These are phyloP conservation scores for Candida nitratophila DNA, from an alignment of 805 yeast genomes.

Conservation along the genomic window DNA sequence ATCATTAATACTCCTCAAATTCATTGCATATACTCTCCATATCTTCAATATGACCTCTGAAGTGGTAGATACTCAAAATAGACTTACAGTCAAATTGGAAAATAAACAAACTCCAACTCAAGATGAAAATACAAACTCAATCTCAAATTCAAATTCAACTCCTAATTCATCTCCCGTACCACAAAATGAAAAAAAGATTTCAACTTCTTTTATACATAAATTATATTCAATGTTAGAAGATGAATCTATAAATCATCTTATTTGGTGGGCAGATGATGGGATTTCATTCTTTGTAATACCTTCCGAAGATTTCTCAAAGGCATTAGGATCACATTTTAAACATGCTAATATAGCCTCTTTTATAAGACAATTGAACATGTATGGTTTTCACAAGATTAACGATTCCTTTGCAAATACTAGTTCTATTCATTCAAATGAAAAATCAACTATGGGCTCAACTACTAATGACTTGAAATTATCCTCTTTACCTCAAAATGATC, in stretches of 20 bases:
- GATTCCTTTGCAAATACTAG: slow-evolving; percentile 31
- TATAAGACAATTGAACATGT: slow-evolving; percentile 75
- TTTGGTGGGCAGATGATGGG: slow-evolving; percentile 76
- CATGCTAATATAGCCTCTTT: slow-evolving; percentile 77
- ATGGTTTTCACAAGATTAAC: slow-evolving; percentile 71
- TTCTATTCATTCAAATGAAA: neutral
- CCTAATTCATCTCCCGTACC: neutral
- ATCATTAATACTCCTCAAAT: too few relatives aligned
- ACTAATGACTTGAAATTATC: neutral
- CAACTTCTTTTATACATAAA: slow-evolving; percentile 69
- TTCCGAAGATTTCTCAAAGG: slow-evolving; percentile 79
- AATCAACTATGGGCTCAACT: too few relatives aligned
- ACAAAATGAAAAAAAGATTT: slow-evolving; percentile 7
- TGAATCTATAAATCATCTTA: slow-evolving; percentile 57
- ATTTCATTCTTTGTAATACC: slow-evolving; percentile 72
- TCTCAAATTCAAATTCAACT: too few relatives aligned
- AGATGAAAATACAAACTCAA: too few relatives aligned
- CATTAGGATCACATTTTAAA: slow-evolving; percentile 59
- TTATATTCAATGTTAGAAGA: slow-evolving; percentile 89
- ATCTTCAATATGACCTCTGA: too few relatives aligned
- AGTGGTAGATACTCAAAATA: too few relatives aligned
- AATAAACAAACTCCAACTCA: too few relatives aligned
- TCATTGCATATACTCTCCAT: too few relatives aligned
- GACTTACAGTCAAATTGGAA: too few relatives aligned
- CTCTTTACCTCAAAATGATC: neutral